phyloP scores from a whole-genome alignment of 1,284 basidiomycete species.

The Austroboletus novae-zelandiae region DNA sequence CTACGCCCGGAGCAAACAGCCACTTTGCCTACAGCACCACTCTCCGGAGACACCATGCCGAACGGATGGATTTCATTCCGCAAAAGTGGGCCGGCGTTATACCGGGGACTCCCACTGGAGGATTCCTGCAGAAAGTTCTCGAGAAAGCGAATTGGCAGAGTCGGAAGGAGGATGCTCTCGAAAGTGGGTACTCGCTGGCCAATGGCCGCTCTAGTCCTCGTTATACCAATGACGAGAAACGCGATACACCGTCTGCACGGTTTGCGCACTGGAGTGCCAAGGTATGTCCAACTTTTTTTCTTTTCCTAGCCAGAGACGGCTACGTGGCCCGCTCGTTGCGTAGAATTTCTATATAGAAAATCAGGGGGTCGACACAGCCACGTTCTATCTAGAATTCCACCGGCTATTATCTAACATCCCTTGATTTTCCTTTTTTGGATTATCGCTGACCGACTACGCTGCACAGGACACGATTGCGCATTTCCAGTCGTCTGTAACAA shows the following conservation, averaged over 20 bases:
- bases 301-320: not conserved
- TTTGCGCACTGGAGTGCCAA: constrained; percentile 58
- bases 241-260: constrained; percentile 53
- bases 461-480: constrained; percentile 66
- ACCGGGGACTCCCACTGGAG: constrained; percentile 43
- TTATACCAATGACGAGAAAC: constrained; percentile 25
- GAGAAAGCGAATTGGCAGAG: constrained; percentile 40
- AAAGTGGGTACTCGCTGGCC: constrained; percentile 21
- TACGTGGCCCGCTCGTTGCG: constrained; percentile 3
- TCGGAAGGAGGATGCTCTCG: constrained; percentile 22
- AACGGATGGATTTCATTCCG: constrained; percentile 32
- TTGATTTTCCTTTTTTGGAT: not conserved
- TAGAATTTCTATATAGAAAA: constrained; percentile 1
- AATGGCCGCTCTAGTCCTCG: constrained; percentile 8
- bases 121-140: constrained; percentile 41
- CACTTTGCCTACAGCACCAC: constrained; percentile 86
- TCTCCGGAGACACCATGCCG: constrained; percentile 61
- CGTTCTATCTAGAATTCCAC: constrained; percentile 9
- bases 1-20: constrained; percentile 57
- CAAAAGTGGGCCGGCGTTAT: constrained; percentile 37
- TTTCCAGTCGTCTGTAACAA: constrained; percentile 58
- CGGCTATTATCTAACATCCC: constrained; percentile 4
- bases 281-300: constrained; percentile 39
- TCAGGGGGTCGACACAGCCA: constrained; percentile 13
- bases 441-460: no score